These are phyloP conservation scores for Quercus wislizeni DNA, from an alignment of 306 rosid species.

Conservation along the genomic window DNA sequence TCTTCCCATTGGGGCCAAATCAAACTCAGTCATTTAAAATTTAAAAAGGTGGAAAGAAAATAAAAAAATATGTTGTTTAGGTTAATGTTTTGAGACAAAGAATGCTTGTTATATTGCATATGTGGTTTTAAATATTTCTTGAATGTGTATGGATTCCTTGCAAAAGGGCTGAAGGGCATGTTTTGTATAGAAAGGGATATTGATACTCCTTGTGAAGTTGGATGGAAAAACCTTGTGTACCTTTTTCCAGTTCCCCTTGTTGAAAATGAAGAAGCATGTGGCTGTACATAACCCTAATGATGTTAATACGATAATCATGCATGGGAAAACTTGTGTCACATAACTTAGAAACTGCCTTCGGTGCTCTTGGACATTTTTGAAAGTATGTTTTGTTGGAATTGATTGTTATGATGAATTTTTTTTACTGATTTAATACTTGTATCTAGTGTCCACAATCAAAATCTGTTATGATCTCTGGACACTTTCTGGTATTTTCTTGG, in stretches of 20 bases:
- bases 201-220: not conserved
- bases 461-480: not conserved
- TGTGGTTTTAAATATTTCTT: not conserved
- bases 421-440: not conserved
- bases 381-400: not conserved
- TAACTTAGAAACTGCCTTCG: not conserved
- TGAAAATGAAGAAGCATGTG: no score
- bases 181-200: not conserved
- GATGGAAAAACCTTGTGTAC: not conserved
- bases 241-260: not conserved
- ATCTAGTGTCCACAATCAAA: not conserved
- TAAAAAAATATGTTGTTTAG: no score
- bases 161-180: not conserved
- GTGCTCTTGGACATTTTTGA: not conserved
- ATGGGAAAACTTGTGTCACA: not conserved
- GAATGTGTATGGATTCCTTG: not conserved
- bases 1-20: no score
- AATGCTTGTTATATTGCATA: no score
- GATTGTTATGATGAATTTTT: not conserved
- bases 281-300: no score
- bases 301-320: not conserved
- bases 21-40: no score
- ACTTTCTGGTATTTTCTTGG: not conserved
- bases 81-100: no score
- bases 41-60: no score